Percentiles rank a stretch among this genome's conserved stretches.
phyloP scores from a whole-genome alignment of 2,329 filamentous ascomycete genomes.

The Tolypocladium tropicale region DNA sequence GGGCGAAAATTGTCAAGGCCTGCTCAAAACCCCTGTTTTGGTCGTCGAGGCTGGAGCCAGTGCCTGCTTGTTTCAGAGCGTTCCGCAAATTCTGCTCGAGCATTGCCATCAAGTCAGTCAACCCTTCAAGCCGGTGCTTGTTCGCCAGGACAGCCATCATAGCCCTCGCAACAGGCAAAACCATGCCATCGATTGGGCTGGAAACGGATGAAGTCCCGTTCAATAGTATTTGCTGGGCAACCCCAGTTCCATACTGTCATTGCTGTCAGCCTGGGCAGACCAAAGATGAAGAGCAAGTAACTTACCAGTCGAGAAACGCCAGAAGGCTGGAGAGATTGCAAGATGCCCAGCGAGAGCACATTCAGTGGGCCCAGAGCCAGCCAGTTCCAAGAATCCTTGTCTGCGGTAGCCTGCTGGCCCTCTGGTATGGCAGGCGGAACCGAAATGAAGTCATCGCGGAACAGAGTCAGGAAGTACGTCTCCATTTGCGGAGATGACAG shows the following conservation, averaged over 20 bases:
- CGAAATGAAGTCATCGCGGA: conserved; percentile 19
- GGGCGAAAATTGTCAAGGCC: conserved; percentile 21
- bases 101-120: conserved; percentile 13
- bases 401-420: not conserved
- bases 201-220: conserved; percentile 11
- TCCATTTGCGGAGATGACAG: conserved; percentile 22
- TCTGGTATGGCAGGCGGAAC: conserved; percentile 7
- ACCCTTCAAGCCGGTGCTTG: conserved; percentile 29
- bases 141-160: conserved; percentile 33
- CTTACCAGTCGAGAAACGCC: conserved; percentile 24
- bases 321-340: conserved; percentile 24
- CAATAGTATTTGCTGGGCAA: conserved; percentile 24
- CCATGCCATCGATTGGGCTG: conserved; percentile 3
- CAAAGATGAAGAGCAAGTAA: not conserved
- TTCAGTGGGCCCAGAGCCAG: conserved; percentile 18
- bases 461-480: conserved; percentile 24
- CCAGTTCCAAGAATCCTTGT: conserved; percentile 19
- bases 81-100: conserved; percentile 14
- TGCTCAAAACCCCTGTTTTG: conserved; percentile 12
- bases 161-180: conserved; percentile 18
- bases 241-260: conserved; percentile 22
- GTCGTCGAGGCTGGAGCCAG: conserved; percentile 3
- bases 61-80: conserved; percentile 7
- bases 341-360: conserved; percentile 26
- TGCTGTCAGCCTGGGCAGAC: conserved; percentile 1